These are phyloP conservation scores for Pythium aristosporum DNA, from an alignment of 352 stramenopile genomes.

Conservation along the genomic window DNA sequence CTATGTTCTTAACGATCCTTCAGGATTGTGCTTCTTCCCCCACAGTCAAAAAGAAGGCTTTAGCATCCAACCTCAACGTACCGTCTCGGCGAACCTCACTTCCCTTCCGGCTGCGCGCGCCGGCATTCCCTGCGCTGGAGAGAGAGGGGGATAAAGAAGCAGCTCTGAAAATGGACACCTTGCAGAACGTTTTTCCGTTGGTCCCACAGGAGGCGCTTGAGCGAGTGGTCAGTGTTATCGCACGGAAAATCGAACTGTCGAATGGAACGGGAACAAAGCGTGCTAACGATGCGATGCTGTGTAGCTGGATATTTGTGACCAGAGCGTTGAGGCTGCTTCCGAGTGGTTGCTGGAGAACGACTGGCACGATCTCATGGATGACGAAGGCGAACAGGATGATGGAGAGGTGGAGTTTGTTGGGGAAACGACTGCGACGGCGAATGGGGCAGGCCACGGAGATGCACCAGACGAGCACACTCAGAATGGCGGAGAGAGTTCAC, in stretches of 20 bases:
- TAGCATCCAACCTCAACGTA: not conserved
- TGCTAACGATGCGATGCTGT: not conserved
- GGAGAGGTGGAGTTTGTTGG: conserved; percentile 4
- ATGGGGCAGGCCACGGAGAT: not conserved
- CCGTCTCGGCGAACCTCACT: conserved; percentile 1
- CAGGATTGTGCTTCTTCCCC: no score
- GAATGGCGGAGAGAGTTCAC: not conserved
- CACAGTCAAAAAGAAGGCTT: not conserved
- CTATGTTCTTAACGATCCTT: conserved; percentile 6
- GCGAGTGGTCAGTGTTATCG: conserved; percentile 30
- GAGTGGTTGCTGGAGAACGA: conserved; percentile 40
- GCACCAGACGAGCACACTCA: not conserved
- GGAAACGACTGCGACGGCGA: not conserved
- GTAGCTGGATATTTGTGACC: conserved; percentile 37
- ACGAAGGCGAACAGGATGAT: conserved; percentile 21
- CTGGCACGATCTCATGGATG: conserved; percentile 35
- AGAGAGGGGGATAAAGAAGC: not conserved
- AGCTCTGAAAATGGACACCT: conserved; percentile 27
- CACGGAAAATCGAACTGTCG: conserved; percentile 16
- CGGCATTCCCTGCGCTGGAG: not conserved
- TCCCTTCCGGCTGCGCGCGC: not conserved
- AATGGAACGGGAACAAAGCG: conserved; percentile 2
- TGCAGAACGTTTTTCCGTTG: conserved; percentile 33
- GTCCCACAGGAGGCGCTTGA: conserved; percentile 29
- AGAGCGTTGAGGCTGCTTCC: conserved; percentile 35